A percentile compares a stretch with the other conserved stretches of the same genome.
These are phyloP conservation scores for Kazachstania psychrophila DNA, from an alignment of 805 yeast species.

Conservation along the genomic window DNA sequence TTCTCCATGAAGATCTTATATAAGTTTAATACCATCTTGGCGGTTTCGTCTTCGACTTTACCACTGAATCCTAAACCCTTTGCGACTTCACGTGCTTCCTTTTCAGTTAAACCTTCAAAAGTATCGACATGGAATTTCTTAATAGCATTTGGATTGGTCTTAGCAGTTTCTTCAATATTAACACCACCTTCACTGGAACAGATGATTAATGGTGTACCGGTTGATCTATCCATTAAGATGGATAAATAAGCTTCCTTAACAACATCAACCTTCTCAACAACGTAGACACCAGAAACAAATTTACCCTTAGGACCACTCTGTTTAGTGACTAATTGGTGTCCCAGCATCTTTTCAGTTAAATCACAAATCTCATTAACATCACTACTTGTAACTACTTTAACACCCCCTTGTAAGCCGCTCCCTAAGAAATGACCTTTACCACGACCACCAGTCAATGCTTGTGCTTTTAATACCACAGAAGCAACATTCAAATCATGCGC, in stretches of 20 bases:
- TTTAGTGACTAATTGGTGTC: constrained; percentile 90
- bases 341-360: constrained; percentile 80
- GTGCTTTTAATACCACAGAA: constrained; percentile 91
- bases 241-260: constrained; percentile 93
- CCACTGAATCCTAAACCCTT: constrained; percentile 70
- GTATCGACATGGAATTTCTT: constrained; percentile 75
- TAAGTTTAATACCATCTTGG: constrained; percentile 73
- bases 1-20: constrained; percentile 83
- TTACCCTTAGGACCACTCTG: constrained; percentile 98
- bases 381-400: constrained; percentile 57
- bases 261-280: constrained; percentile 91
- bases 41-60: constrained; percentile 76
- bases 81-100: constrained; percentile 69
- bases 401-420: constrained; percentile 94
- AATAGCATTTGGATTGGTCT: constrained; percentile 81
- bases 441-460: constrained; percentile 98
- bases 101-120: constrained; percentile 63
- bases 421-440: constrained; percentile 94
- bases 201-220: constrained; percentile 84
- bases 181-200: constrained; percentile 98
- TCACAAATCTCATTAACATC: constrained; percentile 80
- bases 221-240: constrained; percentile 86
- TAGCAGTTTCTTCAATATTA: constrained; percentile 99
- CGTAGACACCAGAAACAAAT: constrained; percentile 90
- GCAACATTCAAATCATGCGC: constrained; percentile 63